Evolutionary conservation across 2,329 filamentous ascomycete genomes (phyloP).

Genomic region (Fonsecaea pedrosoi): DNA sequence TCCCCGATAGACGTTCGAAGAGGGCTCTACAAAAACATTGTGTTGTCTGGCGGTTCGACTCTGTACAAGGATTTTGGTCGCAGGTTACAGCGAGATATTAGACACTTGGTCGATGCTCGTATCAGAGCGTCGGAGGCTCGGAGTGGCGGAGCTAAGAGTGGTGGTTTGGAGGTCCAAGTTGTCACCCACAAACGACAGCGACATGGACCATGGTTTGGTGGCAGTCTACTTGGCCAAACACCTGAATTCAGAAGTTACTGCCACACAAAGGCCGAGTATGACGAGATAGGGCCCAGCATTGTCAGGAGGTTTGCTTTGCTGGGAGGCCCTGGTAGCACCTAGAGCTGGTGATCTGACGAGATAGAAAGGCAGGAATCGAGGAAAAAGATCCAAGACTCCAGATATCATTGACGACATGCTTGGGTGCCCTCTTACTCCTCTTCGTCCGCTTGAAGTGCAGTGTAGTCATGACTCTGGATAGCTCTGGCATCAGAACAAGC

Average conservation of each 20-base stretch:
- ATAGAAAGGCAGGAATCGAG: constrained; percentile 4
- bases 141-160: constrained; percentile 90
- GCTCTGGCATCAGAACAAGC: background rate
- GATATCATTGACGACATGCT: no score
- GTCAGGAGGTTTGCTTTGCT: constrained; percentile 92
- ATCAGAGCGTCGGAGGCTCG: constrained; percentile 90
- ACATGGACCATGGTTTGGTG: constrained; percentile 98
- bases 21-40: constrained; percentile 99
- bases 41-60: constrained; percentile 94
- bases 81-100: constrained; percentile 94
- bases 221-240: constrained; percentile 93
- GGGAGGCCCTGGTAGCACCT: constrained; percentile 77
- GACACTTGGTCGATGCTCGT: constrained; percentile 89
- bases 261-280: constrained; percentile 88
- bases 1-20: constrained; percentile 96
- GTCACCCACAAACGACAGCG: constrained; percentile 97
- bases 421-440: no score
- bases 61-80: constrained; percentile 98
- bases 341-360: constrained; percentile 32
- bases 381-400: background rate
- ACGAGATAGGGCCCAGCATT: constrained; percentile 95
- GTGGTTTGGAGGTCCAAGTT: constrained; percentile 94
- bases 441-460: no score
- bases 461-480: background rate
- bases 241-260: constrained; percentile 99